Conservation (phyloP, 2,329 filamentous ascomycete species). For the Fusarium mexicanum region DNA sequence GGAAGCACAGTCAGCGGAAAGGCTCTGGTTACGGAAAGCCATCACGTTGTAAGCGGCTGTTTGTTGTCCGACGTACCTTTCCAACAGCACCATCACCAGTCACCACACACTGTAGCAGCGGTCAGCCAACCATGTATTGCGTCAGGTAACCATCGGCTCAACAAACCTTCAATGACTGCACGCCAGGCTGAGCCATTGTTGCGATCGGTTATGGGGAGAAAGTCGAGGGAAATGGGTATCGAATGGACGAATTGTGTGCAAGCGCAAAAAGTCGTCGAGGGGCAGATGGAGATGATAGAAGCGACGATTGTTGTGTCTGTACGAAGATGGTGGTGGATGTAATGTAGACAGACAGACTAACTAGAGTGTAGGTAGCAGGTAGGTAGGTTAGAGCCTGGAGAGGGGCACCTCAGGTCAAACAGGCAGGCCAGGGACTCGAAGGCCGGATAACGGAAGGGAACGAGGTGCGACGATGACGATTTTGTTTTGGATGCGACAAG, state of each 20-base stretch:
- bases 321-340: conserved; percentile 18
- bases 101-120: conserved; percentile 82
- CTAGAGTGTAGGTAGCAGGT: background rate
- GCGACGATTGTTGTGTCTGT: conserved; percentile 19
- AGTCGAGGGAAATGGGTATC: conserved; percentile 4
- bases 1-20: conserved; percentile 44
- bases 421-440: conserved; percentile 2
- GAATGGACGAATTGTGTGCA: background rate
- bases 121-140: conserved; percentile 42
- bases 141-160: conserved; percentile 26
- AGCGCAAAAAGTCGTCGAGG: conserved; percentile 21
- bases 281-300: conserved; percentile 23
- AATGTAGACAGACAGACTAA: conserved; percentile 10
- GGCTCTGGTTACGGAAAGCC: background rate
- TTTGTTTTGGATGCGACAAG: conserved; percentile 17
- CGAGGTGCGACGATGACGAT: conserved; percentile 29
- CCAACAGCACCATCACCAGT: conserved; percentile 99
- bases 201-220: conserved; percentile 24
- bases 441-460: conserved; percentile 29
- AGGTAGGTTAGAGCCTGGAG: background rate
- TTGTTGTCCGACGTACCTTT: conserved; percentile 70
- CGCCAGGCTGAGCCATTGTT: conserved; percentile 80
- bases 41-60: background rate
- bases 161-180: conserved; percentile 90
- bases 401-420: conserved; percentile 7